phyloP scores from a whole-genome alignment of 2,329 filamentous ascomycete species.

The Aspergillus glaucus region DNA sequence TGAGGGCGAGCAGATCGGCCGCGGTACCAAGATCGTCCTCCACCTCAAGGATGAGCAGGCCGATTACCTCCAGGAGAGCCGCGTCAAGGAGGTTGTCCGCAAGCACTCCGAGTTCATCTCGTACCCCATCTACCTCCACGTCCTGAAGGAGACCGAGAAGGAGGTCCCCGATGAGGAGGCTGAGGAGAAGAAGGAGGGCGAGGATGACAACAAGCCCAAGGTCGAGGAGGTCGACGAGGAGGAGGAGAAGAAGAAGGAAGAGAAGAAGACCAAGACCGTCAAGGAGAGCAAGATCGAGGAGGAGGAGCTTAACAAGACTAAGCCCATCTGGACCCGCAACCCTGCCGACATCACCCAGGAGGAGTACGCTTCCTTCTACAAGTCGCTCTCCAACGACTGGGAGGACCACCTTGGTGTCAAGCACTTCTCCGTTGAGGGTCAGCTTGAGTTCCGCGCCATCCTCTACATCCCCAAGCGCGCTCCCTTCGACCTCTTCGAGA shows the following conservation, averaged over 20 bases:
- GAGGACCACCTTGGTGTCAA: conserved; percentile 99
- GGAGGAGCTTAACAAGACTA: conserved; percentile 99
- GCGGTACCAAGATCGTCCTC: conserved; percentile 95
- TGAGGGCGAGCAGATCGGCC: conserved; percentile 82
- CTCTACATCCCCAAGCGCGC: conserved; percentile 99
- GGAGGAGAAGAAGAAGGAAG: conserved; percentile 84
- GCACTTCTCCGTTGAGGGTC: conserved; percentile 99
- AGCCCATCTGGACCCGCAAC: conserved; percentile 99
- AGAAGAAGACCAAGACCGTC: conserved; percentile 98
- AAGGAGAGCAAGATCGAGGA: conserved; percentile 99
- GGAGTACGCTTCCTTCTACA: conserved; percentile 99
- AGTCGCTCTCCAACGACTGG: conserved; percentile 99
- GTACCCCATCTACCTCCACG: conserved; percentile 99
- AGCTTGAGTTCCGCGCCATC: conserved; percentile 99
- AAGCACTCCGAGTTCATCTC: conserved; percentile 99
- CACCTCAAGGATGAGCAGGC: conserved; percentile 99
- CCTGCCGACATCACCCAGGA: conserved; percentile 89
- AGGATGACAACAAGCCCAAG: conserved; percentile 90
- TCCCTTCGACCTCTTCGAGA: conserved; percentile 99
- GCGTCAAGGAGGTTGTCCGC: conserved; percentile 99
- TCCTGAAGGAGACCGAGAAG: conserved; percentile 97
- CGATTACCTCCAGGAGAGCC: conserved; percentile 97
- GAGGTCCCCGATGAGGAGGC: conserved; percentile 96
- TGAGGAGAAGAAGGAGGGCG: conserved; percentile 65
- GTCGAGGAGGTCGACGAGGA: conserved; percentile 89